Percentiles rank a stretch among this genome's conserved stretches.
phyloP scores from a whole-genome alignment of 345 rosid genomes.

The Salix caprea region DNA sequence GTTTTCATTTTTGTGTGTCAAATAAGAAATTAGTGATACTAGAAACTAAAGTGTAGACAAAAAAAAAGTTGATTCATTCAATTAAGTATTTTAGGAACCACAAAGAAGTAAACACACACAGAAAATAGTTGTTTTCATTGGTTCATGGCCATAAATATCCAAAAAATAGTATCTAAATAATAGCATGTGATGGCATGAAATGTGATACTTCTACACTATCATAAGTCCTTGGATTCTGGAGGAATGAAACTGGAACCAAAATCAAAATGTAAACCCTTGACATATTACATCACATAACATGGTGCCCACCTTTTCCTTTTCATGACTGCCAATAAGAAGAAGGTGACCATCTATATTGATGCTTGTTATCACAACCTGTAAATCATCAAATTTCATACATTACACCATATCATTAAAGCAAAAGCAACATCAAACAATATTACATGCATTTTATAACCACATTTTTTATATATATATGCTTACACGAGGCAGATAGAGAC shows the following conservation, averaged over 20 bases:
- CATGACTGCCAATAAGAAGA: slow-evolving; percentile 86
- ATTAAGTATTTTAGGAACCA: no score
- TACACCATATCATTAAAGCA: slow-evolving; percentile 1
- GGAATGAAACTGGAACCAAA: neutral
- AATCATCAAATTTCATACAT: slow-evolving; percentile 13
- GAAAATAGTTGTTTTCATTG: no score
- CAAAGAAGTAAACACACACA: no score
- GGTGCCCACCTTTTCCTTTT: slow-evolving; percentile 68
- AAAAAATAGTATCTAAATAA: neutral
- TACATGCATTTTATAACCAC: neutral
- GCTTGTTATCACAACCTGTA: slow-evolving; percentile 96
- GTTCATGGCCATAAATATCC: neutral
- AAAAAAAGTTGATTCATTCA: no score
- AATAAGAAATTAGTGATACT: no score
- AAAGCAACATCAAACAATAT: neutral
- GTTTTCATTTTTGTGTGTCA: no score
- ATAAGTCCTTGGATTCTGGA: neutral
- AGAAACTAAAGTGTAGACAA: no score
- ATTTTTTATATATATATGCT: neutral
- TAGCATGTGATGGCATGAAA: neutral
- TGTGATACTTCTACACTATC: neutral
- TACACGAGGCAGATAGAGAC: neutral
- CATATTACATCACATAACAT: neutral
- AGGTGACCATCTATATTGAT: slow-evolving; percentile 70
- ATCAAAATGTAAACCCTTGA: neutral